Percentiles rank a stretch among this genome's conserved stretches.
These are phyloP conservation scores for Condylostoma magnum DNA, from an alignment of 169 alveolate species.

Conservation along the genomic window DNA sequence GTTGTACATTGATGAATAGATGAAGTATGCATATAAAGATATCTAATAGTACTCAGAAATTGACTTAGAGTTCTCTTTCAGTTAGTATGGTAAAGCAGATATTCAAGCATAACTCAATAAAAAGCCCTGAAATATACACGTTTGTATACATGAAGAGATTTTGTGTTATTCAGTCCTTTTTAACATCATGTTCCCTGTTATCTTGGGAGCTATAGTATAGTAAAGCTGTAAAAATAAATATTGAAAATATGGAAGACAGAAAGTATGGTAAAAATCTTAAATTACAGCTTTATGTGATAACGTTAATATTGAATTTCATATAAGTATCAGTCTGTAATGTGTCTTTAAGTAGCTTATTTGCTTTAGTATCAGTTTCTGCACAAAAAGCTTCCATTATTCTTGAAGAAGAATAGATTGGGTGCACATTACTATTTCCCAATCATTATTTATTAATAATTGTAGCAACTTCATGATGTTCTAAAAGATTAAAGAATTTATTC, in stretches of 20 bases:
- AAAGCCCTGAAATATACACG: slow-evolving; percentile 35
- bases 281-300: slow-evolving; percentile 39
- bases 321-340: slow-evolving; percentile 36
- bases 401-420: slow-evolving; percentile 37
- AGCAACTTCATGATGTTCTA: slow-evolving; percentile 55
- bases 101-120: slow-evolving; percentile 30
- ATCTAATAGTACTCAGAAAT: slow-evolving; percentile 45
- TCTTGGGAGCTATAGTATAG: slow-evolving; percentile 36
- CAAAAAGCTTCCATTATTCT: slow-evolving; percentile 37
- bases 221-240: slow-evolving; percentile 31
- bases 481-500: slow-evolving; percentile 37
- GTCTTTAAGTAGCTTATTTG: slow-evolving; percentile 32
- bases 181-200: slow-evolving; percentile 37
- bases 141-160: slow-evolving; percentile 35
- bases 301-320: slow-evolving; percentile 44
- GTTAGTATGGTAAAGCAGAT: slow-evolving; percentile 30
- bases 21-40: slow-evolving; percentile 37
- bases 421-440: slow-evolving; percentile 42
- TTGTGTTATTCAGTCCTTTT: slow-evolving; percentile 28
- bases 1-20: slow-evolving; percentile 33
- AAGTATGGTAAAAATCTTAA: slow-evolving; percentile 43
- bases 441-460: slow-evolving; percentile 50
- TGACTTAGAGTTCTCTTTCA: slow-evolving; percentile 31
- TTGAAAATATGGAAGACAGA: slow-evolving; percentile 24
- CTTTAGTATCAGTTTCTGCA: slow-evolving; percentile 31